Conservation (phyloP, 768 basidiomycete species). For the Naganishia antarctica region DNA sequence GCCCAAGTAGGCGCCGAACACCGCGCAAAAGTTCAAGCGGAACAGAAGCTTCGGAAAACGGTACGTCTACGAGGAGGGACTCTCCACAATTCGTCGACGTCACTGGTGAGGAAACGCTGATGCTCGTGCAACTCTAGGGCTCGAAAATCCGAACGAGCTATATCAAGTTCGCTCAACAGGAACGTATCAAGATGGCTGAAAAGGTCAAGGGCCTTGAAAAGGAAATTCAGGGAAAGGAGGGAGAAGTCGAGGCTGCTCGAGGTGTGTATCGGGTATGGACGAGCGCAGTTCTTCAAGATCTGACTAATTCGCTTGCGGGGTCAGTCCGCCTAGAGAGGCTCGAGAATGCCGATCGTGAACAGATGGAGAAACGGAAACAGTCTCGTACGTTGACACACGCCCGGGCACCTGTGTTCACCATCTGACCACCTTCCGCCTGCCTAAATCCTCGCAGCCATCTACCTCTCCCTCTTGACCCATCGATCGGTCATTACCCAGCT, state of each 20-base stretch:
- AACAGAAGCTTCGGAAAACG: conserved; percentile 71
- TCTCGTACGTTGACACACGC: conserved; percentile 61
- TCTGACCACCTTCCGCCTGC: too few species aligned
- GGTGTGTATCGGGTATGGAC: conserved; percentile 52
- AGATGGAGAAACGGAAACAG: conserved; percentile 74
- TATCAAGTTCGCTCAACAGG: conserved; percentile 78
- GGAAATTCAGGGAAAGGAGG: conserved; percentile 63
- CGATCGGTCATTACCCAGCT: conserved; percentile 71
- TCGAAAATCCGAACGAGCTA: conserved; percentile 86
- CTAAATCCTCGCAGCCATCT: conserved; percentile 61
- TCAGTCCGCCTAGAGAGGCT: conserved; percentile 73
- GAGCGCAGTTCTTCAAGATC: conserved; percentile 1
- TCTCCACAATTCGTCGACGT: too few species aligned
- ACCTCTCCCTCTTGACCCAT: conserved; percentile 67
- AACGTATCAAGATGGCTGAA: conserved; percentile 74
- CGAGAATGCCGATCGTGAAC: conserved; percentile 72
- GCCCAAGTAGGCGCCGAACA: conserved; percentile 67
- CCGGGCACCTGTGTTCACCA: too few species aligned
- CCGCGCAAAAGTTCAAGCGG: conserved; percentile 65
- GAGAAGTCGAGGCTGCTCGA: conserved; percentile 67
- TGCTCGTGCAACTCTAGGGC: conserved; percentile 63
- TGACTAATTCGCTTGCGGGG: background rate
- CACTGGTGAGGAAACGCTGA: conserved; percentile 17
- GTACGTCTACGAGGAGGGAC: conserved; percentile 52
- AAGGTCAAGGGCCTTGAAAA: conserved; percentile 56